phyloP scores from a whole-genome alignment of 202 grass and related monocot species.

The Musa balbisiana region DNA sequence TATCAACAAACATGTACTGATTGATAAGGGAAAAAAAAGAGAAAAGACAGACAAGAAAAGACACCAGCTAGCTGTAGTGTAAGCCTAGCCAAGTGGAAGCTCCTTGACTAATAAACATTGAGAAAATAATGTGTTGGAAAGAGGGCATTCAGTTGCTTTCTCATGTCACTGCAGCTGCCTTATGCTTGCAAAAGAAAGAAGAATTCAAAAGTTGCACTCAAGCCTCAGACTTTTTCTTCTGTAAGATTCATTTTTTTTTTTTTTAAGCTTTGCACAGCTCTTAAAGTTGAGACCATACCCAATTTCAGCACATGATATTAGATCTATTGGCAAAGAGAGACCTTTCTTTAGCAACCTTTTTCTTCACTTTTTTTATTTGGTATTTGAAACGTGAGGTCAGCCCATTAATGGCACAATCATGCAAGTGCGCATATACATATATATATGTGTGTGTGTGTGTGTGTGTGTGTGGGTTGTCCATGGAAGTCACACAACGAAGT shows the following conservation, averaged over 20 bases:
- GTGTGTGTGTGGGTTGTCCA: too few relatives aligned
- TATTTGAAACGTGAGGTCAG: conserved; percentile 8
- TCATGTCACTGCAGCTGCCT: neutral
- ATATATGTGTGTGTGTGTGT: too few relatives aligned
- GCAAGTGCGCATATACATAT: neutral
- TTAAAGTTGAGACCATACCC: neutral
- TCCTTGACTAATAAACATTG: neutral
- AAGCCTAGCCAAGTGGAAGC: neutral
- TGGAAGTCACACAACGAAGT: too few relatives aligned
- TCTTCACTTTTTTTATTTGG: neutral
- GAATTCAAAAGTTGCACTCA: neutral
- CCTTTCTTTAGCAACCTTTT: neutral
- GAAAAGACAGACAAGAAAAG: neutral
- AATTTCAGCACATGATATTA: neutral
- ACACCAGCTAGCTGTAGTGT: neutral
- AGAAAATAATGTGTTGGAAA: neutral
- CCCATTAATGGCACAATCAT: neutral
- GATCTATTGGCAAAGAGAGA: neutral
- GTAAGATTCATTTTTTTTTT: neutral
- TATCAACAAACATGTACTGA: neutral
- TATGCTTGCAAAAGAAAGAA: neutral
- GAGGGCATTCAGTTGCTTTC: neutral
- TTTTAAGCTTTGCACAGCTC: neutral
- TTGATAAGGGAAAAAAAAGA: neutral
- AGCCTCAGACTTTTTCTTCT: neutral